phyloP scores from a whole-genome alignment of 495 filamentous ascomycete species.

The Sphaerosporella brunnea region DNA sequence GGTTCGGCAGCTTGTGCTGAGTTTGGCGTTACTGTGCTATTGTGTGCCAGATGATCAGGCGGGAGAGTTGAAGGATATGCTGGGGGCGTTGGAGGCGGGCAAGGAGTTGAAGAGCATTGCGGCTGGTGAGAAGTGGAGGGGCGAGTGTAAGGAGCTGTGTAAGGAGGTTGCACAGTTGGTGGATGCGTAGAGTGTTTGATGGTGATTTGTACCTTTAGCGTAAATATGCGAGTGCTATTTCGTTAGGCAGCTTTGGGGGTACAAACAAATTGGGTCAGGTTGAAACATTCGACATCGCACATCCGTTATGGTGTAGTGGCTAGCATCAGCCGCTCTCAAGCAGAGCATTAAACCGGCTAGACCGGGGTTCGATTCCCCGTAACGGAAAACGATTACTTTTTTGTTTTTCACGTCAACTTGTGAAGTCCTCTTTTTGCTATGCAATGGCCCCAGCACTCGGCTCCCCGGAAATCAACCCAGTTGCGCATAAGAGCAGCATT shows the following conservation, averaged over 20 bases:
- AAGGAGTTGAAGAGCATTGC: neutral
- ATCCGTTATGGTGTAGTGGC: no score
- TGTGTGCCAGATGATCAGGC: slow-evolving; percentile 12
- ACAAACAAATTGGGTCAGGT: no score
- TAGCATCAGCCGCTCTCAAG: slow-evolving; percentile 3
- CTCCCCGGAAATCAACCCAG: no score
- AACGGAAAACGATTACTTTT: no score
- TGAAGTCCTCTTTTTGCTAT: no score
- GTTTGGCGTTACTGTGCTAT: slow-evolving; percentile 57
- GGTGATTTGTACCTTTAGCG: neutral
- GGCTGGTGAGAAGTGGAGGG: no score
- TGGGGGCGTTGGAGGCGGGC: slow-evolving; percentile 1
- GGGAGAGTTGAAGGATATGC: neutral
- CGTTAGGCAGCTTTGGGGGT: no score
- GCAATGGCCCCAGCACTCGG: no score
- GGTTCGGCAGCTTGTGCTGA: slow-evolving; percentile 50
- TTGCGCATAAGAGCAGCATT: no score
- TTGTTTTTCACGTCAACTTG: no score
- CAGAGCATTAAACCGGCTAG: slow-evolving; percentile 3
- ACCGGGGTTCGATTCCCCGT: slow-evolving; percentile 3
- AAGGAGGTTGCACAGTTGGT: slow-evolving; percentile 4
- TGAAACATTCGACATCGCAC: no score
- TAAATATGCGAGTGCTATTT: no score
- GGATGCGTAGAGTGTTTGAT: neutral
- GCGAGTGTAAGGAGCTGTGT: neutral